Percentiles rank a stretch among this genome's conserved stretches.
These are phyloP conservation scores for Fulvia fulva DNA, from an alignment of 2,329 filamentous ascomycete genomes.

Conservation along the genomic window DNA sequence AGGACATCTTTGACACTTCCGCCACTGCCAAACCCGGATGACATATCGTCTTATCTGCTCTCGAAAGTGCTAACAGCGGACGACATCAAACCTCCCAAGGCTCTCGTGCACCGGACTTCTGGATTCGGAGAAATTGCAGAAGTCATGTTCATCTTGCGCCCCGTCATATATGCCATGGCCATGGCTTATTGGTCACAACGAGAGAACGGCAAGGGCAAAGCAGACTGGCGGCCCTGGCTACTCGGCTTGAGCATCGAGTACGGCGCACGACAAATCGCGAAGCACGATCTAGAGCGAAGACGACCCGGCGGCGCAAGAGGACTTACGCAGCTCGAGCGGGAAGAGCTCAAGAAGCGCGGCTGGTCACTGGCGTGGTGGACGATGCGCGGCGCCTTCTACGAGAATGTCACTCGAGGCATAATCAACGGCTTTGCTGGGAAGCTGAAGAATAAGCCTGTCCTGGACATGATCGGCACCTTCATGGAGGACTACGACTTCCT, in stretches of 20 bases:
- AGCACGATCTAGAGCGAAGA: slow-evolving; percentile 59
- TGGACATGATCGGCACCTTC: slow-evolving; percentile 77
- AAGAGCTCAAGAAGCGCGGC: slow-evolving; percentile 81
- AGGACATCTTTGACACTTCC: slow-evolving; percentile 83
- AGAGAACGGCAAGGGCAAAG: slow-evolving; percentile 66
- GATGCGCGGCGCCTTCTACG: slow-evolving; percentile 96
- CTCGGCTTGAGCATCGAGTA: slow-evolving; percentile 82
- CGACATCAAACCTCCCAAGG: slow-evolving; percentile 88
- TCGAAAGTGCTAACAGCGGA: slow-evolving; percentile 90
- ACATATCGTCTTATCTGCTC: slow-evolving; percentile 83
- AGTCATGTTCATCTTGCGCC: slow-evolving; percentile 84
- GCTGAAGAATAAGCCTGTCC: slow-evolving; percentile 68
- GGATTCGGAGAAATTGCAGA: slow-evolving; percentile 81
- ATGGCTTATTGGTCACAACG: slow-evolving; percentile 60
- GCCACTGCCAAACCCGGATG: slow-evolving; percentile 71
- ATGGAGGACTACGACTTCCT: slow-evolving; percentile 95
- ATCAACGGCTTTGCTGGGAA: slow-evolving; percentile 67
- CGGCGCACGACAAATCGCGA: slow-evolving; percentile 78
- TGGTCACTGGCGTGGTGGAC: slow-evolving; percentile 94
- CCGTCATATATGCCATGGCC: slow-evolving; percentile 78
- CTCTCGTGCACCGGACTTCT: slow-evolving; percentile 71
- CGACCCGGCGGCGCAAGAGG: slow-evolving; percentile 69
- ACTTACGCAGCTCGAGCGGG: slow-evolving; percentile 78
- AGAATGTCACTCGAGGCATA: slow-evolving; percentile 71
- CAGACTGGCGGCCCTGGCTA: slow-evolving; percentile 88